These are phyloP conservation scores for Kodamaea jinghongensis DNA, from an alignment of 805 yeast genomes.

Conservation along the genomic window DNA sequence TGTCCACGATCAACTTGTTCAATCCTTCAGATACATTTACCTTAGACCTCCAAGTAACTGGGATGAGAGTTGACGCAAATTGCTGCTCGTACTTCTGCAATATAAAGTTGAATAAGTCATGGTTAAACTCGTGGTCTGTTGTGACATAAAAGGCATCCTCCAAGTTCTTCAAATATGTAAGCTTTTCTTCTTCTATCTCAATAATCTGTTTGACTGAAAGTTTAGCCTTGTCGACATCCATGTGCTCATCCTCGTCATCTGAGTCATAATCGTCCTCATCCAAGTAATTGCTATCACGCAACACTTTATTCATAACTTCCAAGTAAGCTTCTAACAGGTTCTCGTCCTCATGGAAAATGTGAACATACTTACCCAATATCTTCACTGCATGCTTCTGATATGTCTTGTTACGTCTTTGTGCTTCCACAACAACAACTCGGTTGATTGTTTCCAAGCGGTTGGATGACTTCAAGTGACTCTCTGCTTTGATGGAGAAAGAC, in stretches of 20 bases:
- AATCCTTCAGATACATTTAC: slow-evolving; percentile 44
- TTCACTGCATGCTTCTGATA: slow-evolving; percentile 60
- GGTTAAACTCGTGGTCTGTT: background rate
- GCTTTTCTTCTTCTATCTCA: slow-evolving; percentile 48
- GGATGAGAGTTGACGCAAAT: slow-evolving; percentile 24
- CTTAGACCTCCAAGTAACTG: slow-evolving; percentile 63
- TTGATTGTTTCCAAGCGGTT: slow-evolving; percentile 37
- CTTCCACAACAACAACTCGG: slow-evolving; percentile 54
- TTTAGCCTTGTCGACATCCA: slow-evolving; percentile 20
- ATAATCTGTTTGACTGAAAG: slow-evolving; percentile 43
- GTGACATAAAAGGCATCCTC: slow-evolving; percentile 28
- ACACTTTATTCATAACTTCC: slow-evolving; percentile 29
- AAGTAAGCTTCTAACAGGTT: slow-evolving; percentile 39
- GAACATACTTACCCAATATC: slow-evolving; percentile 50
- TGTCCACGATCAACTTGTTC: slow-evolving; percentile 11
- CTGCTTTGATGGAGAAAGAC: slow-evolving; percentile 48
- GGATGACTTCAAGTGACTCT: slow-evolving; percentile 24
- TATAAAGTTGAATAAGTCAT: slow-evolving; percentile 22
- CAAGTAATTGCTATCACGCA: slow-evolving; percentile 39
- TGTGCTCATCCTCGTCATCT: slow-evolving; percentile 9
- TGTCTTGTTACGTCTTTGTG: slow-evolving; percentile 59
- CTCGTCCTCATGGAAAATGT: slow-evolving; percentile 28
- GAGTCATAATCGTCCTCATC: slow-evolving; percentile 26
- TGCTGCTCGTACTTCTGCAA: slow-evolving; percentile 22
- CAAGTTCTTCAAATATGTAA: slow-evolving; percentile 34